Percentiles rank a stretch among this genome's conserved stretches.
phyloP scores from a whole-genome alignment of 768 basidiomycete genomes.

The Hericium alpestre region DNA sequence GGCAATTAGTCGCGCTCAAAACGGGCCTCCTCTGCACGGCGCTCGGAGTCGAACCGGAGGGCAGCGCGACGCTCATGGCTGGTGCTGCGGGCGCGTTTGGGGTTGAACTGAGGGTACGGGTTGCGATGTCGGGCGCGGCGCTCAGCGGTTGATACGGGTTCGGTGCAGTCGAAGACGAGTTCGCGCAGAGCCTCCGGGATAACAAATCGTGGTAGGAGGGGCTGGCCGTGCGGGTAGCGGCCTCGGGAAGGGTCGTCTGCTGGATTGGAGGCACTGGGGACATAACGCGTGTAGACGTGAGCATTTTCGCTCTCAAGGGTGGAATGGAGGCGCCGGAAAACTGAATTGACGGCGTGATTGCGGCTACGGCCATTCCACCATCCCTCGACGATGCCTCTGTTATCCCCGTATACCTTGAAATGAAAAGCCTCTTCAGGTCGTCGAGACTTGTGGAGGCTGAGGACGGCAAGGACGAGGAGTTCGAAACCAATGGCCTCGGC shows the following conservation, averaged over 20 bases:
- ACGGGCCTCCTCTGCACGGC: too few relatives aligned
- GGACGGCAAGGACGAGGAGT: too few relatives aligned
- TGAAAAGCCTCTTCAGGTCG: too few relatives aligned
- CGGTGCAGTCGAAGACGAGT: conserved; percentile 1
- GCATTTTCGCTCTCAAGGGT: background rate
- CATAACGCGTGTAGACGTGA: conserved; percentile 21
- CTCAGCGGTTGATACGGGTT: background rate
- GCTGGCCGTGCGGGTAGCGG: conserved; percentile 9
- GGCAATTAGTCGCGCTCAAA: too few relatives aligned
- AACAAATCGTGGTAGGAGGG: conserved; percentile 21
- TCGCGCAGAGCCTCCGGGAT: conserved; percentile 19
- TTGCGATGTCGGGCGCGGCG: background rate
- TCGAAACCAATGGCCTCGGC: too few relatives aligned
- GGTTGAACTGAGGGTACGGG: background rate
- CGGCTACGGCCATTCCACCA: conserved; percentile 23
- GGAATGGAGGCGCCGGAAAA: background rate
- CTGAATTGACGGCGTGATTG: background rate
- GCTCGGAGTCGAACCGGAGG: too few relatives aligned
- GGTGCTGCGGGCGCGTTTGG: background rate
- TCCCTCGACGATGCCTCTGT: conserved; percentile 27
- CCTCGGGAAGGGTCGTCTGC: conserved; percentile 30
- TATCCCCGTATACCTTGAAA: conserved; percentile 8
- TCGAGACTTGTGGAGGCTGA: too few relatives aligned
- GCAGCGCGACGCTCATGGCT: too few relatives aligned
- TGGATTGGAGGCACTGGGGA: conserved; percentile 26